A percentile compares a stretch with the other conserved stretches of the same genome.
phyloP scores from a whole-genome alignment of 768 basidiomycete genomes.

The Amanita pseudoporphyria region DNA sequence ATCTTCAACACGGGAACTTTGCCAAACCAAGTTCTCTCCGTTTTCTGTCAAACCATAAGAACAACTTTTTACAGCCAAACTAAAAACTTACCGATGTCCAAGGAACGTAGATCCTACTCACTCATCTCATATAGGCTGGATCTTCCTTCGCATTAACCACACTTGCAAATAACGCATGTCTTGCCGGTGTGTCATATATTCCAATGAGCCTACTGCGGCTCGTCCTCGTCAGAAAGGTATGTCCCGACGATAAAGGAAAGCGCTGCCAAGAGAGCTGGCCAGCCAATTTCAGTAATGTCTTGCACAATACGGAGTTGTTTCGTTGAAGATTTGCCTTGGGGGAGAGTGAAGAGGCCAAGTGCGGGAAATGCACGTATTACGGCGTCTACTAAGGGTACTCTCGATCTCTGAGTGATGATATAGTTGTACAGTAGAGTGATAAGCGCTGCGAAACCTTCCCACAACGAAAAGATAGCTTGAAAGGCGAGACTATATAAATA shows the following conservation, averaged over 20 bases:
- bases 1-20: slow-evolving; percentile 81
- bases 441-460: slow-evolving; percentile 75
- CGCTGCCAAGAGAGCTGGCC: slow-evolving; percentile 89
- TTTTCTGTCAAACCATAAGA: slow-evolving; percentile 41
- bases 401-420: slow-evolving; percentile 56
- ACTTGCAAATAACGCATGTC: slow-evolving; percentile 88
- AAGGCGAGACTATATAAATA: slow-evolving; percentile 90
- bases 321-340: slow-evolving; percentile 38
- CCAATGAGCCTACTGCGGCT: slow-evolving; percentile 87
- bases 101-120: slow-evolving; percentile 84
- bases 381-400: slow-evolving; percentile 52
- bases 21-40: slow-evolving; percentile 91
- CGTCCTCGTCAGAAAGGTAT: slow-evolving; percentile 81
- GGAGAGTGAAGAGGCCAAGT: slow-evolving; percentile 49
- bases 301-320: slow-evolving; percentile 54
- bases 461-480: slow-evolving; percentile 79
- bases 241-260: slow-evolving; percentile 85
- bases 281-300: slow-evolving; percentile 77
- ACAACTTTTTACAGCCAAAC: background rate
- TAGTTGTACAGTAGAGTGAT: slow-evolving; percentile 68
- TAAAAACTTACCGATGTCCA: slow-evolving; percentile 53
- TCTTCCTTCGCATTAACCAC: slow-evolving; percentile 42
- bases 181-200: slow-evolving; percentile 72
- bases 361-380: slow-evolving; percentile 64
- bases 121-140: slow-evolving; percentile 51